These are phyloP conservation scores for apple (Malus domestica) DNA, from an alignment of 306 rosid species.

Conservation along the genomic window ASM211411v1 NC_041804.1:1044501-1045000, in stretches of 20 bases:
- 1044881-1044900: not conserved
- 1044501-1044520: too few relatives aligned
- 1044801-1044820: not conserved
- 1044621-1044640: not conserved
- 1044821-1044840: not conserved
- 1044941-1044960: too few relatives aligned
- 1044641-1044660: not conserved
- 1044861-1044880: not conserved
- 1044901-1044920: not conserved
- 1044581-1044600: not conserved
- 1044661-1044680: not conserved
- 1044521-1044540: too few relatives aligned
- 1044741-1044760: not conserved
- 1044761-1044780: not conserved
- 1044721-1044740: not conserved
- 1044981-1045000: slow-evolving; percentile 55
- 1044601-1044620: not conserved
- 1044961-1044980: slow-evolving; percentile 54
- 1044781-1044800: not conserved
- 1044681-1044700: not conserved
- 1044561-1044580: not conserved
- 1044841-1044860: not conserved
- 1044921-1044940: not conserved
- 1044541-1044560: too few relatives aligned
- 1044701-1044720: not conserved